Percentiles rank a stretch among this genome's conserved stretches.
These are phyloP conservation scores for Micractinium conductrix DNA, from an alignment of 139 green algal genomes.

Conservation along the genomic window DNA sequence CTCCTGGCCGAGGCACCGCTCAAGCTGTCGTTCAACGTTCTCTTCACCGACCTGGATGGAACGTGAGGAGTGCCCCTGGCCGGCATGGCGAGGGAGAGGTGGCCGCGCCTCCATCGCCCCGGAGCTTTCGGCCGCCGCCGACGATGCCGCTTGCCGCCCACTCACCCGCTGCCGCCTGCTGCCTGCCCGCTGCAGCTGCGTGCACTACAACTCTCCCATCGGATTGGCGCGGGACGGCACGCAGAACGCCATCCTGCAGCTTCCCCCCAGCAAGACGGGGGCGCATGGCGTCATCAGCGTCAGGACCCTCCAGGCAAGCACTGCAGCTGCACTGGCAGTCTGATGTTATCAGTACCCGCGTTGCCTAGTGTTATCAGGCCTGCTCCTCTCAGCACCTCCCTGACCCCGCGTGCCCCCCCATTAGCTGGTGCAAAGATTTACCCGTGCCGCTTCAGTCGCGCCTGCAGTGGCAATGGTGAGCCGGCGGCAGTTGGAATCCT, in stretches of 20 bases:
- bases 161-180: no score
- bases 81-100: not conserved
- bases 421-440: not conserved
- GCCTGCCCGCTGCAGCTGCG: constrained; percentile 16
- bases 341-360: not conserved
- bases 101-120: no score
- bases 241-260: not conserved
- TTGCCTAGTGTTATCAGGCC: not conserved
- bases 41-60: constrained; percentile 45
- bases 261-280: not conserved
- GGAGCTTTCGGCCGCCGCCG: not conserved
- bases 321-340: not conserved
- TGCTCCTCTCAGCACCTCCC: not conserved
- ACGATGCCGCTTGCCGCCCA: not conserved
- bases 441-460: no score
- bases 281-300: not conserved
- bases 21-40: not conserved
- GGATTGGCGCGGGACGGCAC: not conserved
- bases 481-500: not conserved
- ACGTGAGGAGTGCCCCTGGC: not conserved
- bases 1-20: not conserved
- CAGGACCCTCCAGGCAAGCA: not conserved
- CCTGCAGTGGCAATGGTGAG: not conserved
- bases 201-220: constrained; percentile 34
- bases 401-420: not conserved